Evolutionary conservation across 495 filamentous ascomycete genomes (phyloP).

Genomic region (Xylaria intraflava): DNA sequence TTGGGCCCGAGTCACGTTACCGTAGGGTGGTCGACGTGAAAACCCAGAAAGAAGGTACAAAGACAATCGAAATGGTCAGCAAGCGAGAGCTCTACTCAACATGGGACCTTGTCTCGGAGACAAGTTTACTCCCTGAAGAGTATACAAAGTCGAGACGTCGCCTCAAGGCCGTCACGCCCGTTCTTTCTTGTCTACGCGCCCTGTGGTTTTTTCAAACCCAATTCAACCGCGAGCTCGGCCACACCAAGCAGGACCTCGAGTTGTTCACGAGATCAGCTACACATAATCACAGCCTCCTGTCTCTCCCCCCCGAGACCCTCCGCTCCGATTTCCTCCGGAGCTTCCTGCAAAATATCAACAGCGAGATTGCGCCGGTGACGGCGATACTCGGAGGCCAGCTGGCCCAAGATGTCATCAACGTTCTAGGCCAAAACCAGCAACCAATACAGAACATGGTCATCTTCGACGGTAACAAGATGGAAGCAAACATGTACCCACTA

Average conservation of each 20-base stretch:
- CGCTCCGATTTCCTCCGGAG: conserved; percentile 69
- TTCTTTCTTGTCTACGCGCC: conserved; percentile 74
- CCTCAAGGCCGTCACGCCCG: conserved; percentile 66
- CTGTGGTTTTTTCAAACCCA: conserved; percentile 67
- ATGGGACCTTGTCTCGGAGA: conserved; percentile 66
- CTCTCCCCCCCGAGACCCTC: conserved; percentile 69
- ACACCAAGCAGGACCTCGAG: conserved; percentile 46
- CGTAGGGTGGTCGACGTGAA: conserved; percentile 64
- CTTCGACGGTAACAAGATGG: conserved; percentile 77
- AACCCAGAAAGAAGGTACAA: conserved; percentile 63
- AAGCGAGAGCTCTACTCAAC: conserved; percentile 87
- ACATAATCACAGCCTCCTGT: conserved; percentile 66
- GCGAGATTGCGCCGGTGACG: conserved; percentile 78
- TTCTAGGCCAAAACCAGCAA: conserved; percentile 81
- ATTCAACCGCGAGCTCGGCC: conserved; percentile 29
- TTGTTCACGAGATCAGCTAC: conserved; percentile 70
- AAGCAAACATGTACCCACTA: conserved; percentile 72
- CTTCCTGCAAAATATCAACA: conserved; percentile 74
- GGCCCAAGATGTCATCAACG: conserved; percentile 96
- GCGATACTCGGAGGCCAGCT: conserved; percentile 85
- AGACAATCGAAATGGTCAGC: conserved; percentile 79
- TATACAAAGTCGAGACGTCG: conserved; percentile 58
- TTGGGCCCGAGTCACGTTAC: conserved; percentile 66
- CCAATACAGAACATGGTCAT: conserved; percentile 91
- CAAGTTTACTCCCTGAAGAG: conserved; percentile 64